A percentile compares a stretch with the other conserved stretches of the same genome.
These are phyloP conservation scores for Chenopodium quinoa DNA, from an alignment of 148 eudicot genomes.

Conservation along the genomic window DNA sequence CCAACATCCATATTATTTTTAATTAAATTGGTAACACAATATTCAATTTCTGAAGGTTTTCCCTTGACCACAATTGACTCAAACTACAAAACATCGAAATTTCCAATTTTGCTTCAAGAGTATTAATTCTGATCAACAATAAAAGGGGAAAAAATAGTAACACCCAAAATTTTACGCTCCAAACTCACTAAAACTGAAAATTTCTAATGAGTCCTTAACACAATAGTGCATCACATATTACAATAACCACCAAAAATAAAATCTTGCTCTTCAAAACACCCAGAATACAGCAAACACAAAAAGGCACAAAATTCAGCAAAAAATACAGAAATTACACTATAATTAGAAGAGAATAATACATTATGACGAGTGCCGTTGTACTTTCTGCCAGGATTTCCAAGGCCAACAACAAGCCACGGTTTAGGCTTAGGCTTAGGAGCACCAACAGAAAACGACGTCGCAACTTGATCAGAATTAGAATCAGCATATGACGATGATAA, in stretches of 20 bases:
- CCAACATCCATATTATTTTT: too few relatives aligned
- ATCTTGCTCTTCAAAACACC: background rate
- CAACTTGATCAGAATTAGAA: background rate
- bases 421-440: slow-evolving; percentile 2
- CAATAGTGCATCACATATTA: too few relatives aligned
- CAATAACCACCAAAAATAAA: background rate
- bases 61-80: too few relatives aligned
- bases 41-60: too few relatives aligned
- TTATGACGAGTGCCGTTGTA: slow-evolving; percentile 4
- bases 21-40: too few relatives aligned
- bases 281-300: background rate
- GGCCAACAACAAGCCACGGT: slow-evolving; percentile 9
- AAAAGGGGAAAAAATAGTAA: too few relatives aligned
- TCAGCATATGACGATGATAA: background rate
- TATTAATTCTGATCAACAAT: too few relatives aligned
- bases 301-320: background rate
- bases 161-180: too few relatives aligned
- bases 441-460: background rate
- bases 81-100: too few relatives aligned
- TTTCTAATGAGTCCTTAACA: too few relatives aligned
- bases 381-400: slow-evolving; percentile 11
- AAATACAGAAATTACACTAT: background rate
- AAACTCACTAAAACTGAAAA: too few relatives aligned
- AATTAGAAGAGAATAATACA: background rate
- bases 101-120: too few relatives aligned